Evolutionary conservation across 192 early-diverging fungal genomes (phyloP).

Genomic region (Podila clonocystis): DNA sequence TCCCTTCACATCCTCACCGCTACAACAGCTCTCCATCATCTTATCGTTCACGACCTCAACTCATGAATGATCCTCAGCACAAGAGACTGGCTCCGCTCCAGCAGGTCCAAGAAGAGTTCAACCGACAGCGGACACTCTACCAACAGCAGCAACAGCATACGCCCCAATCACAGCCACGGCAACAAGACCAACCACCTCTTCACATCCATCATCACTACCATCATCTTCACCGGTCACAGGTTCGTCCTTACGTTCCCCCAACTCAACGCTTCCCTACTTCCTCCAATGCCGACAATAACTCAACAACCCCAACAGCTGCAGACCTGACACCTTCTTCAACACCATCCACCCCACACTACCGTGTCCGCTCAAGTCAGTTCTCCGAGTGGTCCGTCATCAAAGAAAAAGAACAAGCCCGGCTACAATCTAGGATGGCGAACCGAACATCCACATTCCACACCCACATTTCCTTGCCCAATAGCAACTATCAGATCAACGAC

Average conservation of each 20-base stretch:
- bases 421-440: neutral
- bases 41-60: neutral
- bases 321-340: slow-evolving; percentile 1
- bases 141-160: slow-evolving; percentile 11
- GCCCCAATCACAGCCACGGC: neutral
- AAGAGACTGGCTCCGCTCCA: slow-evolving; percentile 7
- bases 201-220: no score
- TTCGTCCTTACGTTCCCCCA: no score
- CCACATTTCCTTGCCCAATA: neutral
- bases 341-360: neutral
- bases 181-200: neutral
- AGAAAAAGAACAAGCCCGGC: slow-evolving; percentile 15
- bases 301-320: neutral
- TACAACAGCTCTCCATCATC: neutral
- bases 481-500: neutral
- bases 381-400: slow-evolving; percentile 12
- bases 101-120: slow-evolving; percentile 16
- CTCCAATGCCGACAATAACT: neutral
- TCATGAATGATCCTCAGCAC: neutral
- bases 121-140: slow-evolving; percentile 19
- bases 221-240: no score
- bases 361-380: neutral
- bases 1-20: neutral
- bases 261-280: no score
- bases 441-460: neutral